Percentiles rank a stretch among this genome's conserved stretches.
Evolutionary conservation across 345 rosid genomes (phyloP).

Genomic region (Toxicodendron radicans): DNA sequence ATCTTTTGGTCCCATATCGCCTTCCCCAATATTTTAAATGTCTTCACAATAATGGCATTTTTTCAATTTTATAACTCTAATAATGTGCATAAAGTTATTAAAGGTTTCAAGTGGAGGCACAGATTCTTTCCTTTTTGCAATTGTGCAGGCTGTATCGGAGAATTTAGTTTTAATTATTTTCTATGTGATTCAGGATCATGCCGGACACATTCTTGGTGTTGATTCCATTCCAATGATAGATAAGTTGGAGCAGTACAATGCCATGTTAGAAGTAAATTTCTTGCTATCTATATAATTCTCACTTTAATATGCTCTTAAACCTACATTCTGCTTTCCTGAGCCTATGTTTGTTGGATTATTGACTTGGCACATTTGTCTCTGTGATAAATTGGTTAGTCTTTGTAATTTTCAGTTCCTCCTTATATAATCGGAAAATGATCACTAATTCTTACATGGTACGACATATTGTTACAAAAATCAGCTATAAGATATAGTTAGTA

Average conservation of each 20-base stretch:
- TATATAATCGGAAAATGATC: neutral
- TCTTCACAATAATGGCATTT: neutral
- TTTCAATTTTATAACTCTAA: neutral
- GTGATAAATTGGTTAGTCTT: neutral
- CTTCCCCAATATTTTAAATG: neutral
- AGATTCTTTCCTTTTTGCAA: neutral
- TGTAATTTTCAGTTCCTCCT: neutral
- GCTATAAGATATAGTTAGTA: neutral
- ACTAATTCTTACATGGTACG: neutral
- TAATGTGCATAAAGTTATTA: neutral
- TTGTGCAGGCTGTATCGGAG: neutral
- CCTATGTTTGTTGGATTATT: neutral
- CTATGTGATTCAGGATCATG: slow-evolving; percentile 71
- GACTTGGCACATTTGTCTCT: neutral
- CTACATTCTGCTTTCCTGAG: slow-evolving; percentile 9
- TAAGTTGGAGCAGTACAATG: slow-evolving; percentile 85
- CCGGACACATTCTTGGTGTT: slow-evolving; percentile 90
- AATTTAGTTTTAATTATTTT: slow-evolving; percentile 14
- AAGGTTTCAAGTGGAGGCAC: neutral
- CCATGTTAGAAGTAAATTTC: slow-evolving; percentile 65
- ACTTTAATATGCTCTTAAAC: neutral
- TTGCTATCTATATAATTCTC: slow-evolving; percentile 6
- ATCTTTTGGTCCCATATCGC: neutral
- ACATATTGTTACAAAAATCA: neutral
- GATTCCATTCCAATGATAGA: slow-evolving; percentile 81